These are phyloP conservation scores for Annona squamosa DNA, from an alignment of 164 flowering plant species.

Conservation along the genomic window DNA sequence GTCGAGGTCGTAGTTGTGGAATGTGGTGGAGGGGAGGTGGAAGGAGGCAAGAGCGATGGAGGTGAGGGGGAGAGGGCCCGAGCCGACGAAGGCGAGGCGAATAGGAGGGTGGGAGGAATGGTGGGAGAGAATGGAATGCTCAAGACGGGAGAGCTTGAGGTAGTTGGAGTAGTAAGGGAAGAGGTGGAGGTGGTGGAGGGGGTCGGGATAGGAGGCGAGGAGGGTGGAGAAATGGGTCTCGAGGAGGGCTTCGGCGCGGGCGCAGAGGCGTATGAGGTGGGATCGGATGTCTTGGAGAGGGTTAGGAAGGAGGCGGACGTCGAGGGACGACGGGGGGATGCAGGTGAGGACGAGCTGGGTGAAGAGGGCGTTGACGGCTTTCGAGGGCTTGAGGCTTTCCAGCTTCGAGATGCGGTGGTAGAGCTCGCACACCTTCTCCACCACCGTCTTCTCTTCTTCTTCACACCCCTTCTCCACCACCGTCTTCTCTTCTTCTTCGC, in stretches of 20 bases:
- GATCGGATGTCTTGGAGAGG: slow-evolving; percentile 48
- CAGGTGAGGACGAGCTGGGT: slow-evolving; percentile 71
- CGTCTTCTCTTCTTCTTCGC: slow-evolving; percentile 17
- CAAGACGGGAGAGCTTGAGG: slow-evolving; percentile 61
- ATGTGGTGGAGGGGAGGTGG: slow-evolving; percentile 50
- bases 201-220: slow-evolving; percentile 44
- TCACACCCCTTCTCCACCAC: too few species aligned
- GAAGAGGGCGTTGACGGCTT: slow-evolving; percentile 80
- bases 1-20: slow-evolving; percentile 85
- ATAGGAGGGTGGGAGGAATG: slow-evolving; percentile 36
- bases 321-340: slow-evolving; percentile 66
- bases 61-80: slow-evolving; percentile 91
- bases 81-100: slow-evolving; percentile 76
- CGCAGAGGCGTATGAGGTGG: slow-evolving; percentile 68
- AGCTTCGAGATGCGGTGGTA: slow-evolving; percentile 66
- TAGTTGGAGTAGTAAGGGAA: slow-evolving; percentile 87
- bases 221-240: slow-evolving; percentile 71
- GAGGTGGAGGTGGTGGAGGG: slow-evolving; percentile 53
- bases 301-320: slow-evolving; percentile 46
- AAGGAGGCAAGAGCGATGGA: slow-evolving; percentile 67
- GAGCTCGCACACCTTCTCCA: slow-evolving; percentile 43
- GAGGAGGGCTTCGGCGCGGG: slow-evolving; percentile 69
- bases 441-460: slow-evolving; percentile 23
- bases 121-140: slow-evolving; percentile 42
- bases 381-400: slow-evolving; percentile 65